Evolutionary conservation across 2,329 filamentous ascomycete species (phyloP).

Genomic region (Fusarium tupiense): DNA sequence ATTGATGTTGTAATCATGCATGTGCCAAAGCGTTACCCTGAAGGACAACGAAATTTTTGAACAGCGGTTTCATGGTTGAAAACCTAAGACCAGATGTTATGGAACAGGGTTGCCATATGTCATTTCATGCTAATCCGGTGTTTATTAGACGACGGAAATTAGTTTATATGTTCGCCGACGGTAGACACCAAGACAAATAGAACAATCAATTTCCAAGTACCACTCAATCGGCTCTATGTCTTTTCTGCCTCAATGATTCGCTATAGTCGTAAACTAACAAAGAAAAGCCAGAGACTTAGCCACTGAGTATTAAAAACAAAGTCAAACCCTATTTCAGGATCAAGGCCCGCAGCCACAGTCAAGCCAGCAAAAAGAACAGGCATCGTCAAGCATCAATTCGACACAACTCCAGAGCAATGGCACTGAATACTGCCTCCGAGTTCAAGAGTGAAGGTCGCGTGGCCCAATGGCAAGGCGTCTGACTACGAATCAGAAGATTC

Average conservation of each 20-base stretch:
- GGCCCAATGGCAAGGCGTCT: constrained; percentile 43
- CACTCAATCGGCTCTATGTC: too few relatives aligned
- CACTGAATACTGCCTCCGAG: fast-evolving
- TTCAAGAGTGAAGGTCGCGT: constrained; percentile 28
- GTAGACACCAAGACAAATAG: background rate
- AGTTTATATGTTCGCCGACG: too few relatives aligned
- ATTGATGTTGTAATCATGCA: background rate
- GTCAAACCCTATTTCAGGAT: background rate
- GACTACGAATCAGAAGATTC: constrained; percentile 45
- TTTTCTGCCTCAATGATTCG: background rate
- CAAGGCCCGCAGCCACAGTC: background rate
- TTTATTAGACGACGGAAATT: background rate
- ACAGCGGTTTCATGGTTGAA: background rate
- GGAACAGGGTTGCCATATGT: background rate
- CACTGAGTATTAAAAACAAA: background rate
- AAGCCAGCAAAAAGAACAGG: background rate
- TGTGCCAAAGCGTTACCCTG: background rate
- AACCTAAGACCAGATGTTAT: background rate
- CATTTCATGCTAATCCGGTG: background rate
- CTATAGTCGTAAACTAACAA: background rate
- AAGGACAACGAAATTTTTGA: background rate
- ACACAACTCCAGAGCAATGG: fast-evolving
- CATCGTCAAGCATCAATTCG: background rate
- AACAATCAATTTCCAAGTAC: too few relatives aligned
- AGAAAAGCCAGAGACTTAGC: too few relatives aligned